Evolutionary conservation across 768 basidiomycete species (phyloP).

Genomic region (Tricholoma bakamatsutake): DNA sequence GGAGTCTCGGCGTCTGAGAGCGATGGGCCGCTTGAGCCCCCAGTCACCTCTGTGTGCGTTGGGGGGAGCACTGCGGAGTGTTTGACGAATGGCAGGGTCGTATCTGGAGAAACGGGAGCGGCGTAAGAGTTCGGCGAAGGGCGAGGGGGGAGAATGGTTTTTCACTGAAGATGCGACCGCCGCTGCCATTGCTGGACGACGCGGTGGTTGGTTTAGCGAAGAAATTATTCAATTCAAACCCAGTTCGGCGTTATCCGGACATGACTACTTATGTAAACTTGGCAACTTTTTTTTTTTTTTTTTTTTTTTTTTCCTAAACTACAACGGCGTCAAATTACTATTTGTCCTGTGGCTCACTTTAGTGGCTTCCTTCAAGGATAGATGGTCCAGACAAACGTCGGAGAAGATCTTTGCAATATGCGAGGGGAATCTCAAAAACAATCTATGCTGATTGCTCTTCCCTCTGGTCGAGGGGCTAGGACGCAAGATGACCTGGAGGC

Average conservation of each 20-base stretch:
- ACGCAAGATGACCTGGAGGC: constrained; percentile 91
- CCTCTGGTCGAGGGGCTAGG: constrained; percentile 85
- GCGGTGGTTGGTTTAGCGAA: constrained; percentile 1
- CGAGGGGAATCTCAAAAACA: constrained; percentile 74
- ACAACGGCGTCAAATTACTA: constrained; percentile 78
- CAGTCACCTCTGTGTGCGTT: constrained; percentile 75
- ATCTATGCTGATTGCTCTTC: constrained; percentile 88
- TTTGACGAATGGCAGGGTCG: constrained; percentile 71
- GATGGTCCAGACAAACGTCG: constrained; percentile 91
- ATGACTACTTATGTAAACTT: constrained; percentile 28
- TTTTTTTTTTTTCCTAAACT: too few species aligned
- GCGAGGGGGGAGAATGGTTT: constrained; percentile 43
- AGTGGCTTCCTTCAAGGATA: constrained; percentile 43
- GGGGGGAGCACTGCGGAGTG: constrained; percentile 66
- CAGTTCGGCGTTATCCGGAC: constrained; percentile 16
- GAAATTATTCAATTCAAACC: constrained; percentile 12
- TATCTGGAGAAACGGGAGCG: constrained; percentile 79
- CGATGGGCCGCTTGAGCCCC: constrained; percentile 80
- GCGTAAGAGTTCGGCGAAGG: constrained; percentile 72
- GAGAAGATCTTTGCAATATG: constrained; percentile 39
- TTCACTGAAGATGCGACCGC: constrained; percentile 2
- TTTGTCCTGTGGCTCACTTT: constrained; percentile 47
- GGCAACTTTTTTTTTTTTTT: constrained; percentile 9
- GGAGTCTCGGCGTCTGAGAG: constrained; percentile 56
- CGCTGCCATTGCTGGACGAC: constrained; percentile 18